phyloP scores from a whole-genome alignment of 2,329 filamentous ascomycete genomes.

The Paecilomyces variotii region DNA sequence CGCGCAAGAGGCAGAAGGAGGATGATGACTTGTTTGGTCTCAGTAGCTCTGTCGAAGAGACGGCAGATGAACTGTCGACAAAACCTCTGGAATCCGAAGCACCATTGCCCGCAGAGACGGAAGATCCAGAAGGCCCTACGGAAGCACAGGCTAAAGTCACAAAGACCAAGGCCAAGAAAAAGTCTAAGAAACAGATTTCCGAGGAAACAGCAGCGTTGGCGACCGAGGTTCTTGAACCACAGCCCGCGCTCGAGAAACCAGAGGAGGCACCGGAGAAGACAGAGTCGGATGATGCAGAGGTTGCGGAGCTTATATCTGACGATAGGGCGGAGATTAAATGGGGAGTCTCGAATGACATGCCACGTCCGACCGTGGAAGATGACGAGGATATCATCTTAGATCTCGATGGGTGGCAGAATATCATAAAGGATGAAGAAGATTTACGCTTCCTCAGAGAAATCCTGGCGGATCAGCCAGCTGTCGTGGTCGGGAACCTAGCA shows the following conservation, averaged over 20 bases:
- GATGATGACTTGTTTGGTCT: slow-evolving; percentile 72
- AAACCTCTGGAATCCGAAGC: slow-evolving; percentile 28
- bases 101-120: slow-evolving; percentile 26
- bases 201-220: slow-evolving; percentile 57
- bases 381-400: slow-evolving; percentile 57
- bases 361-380: slow-evolving; percentile 58
- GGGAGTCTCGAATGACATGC: slow-evolving; percentile 52
- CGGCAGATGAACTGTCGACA: slow-evolving; percentile 44
- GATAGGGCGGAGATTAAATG: slow-evolving; percentile 47
- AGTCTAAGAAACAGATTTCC: slow-evolving; percentile 68
- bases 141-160: slow-evolving; percentile 36
- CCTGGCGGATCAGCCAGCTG: slow-evolving; percentile 39
- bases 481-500: slow-evolving; percentile 49
- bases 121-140: slow-evolving; percentile 17
- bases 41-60: slow-evolving; percentile 47
- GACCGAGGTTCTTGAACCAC: slow-evolving; percentile 14
- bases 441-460: slow-evolving; percentile 48
- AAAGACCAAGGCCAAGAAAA: slow-evolving; percentile 53
- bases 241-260: slow-evolving; percentile 9
- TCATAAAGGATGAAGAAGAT: slow-evolving; percentile 63
- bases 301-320: slow-evolving; percentile 26
- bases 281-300: slow-evolving; percentile 16
- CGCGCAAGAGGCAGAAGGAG: slow-evolving; percentile 74
- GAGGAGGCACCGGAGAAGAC: slow-evolving; percentile 4
- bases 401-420: slow-evolving; percentile 61